These are phyloP conservation scores for Cryptococcus hybrid DNA, from an alignment of 1,284 basidiomycete species.

Conservation along the genomic window DNA sequence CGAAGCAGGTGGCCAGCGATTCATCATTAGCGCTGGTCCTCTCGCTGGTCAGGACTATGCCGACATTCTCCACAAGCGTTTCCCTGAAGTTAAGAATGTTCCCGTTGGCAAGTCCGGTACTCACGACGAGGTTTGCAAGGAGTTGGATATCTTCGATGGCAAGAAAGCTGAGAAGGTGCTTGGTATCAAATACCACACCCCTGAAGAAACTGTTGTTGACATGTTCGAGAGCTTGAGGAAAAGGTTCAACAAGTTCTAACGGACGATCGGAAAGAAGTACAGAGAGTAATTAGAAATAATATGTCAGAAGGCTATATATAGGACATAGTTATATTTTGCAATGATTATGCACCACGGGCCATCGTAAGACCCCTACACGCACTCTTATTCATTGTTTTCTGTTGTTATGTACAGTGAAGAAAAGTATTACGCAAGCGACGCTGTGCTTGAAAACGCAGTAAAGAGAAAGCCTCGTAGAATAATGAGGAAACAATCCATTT, in stretches of 20 bases:
- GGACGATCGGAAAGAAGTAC: not conserved
- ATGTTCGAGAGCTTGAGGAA: conserved; percentile 35
- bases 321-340: no score
- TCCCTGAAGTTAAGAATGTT: conserved; percentile 31
- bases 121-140: conserved; percentile 21
- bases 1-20: conserved; percentile 62
- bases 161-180: conserved; percentile 37
- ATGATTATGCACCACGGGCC: no score
- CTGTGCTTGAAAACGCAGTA: no score
- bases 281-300: no score
- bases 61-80: conserved; percentile 28
- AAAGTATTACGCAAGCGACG: no score
- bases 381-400: no score
- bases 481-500: no score
- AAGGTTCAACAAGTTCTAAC: conserved; percentile 21
- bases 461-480: no score
- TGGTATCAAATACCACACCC: conserved; percentile 35
- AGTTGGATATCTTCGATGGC: conserved; percentile 26
- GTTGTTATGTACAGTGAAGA: no score
- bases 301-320: no score
- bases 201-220: conserved; percentile 34
- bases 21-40: conserved; percentile 54
- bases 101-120: conserved; percentile 33
- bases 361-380: no score
- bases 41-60: conserved; percentile 35